A percentile compares a stretch with the other conserved stretches of the same genome.
Conservation (phyloP, 2,329 filamentous ascomycete genomes). For the Endoconidiophora laricicola region DNA sequence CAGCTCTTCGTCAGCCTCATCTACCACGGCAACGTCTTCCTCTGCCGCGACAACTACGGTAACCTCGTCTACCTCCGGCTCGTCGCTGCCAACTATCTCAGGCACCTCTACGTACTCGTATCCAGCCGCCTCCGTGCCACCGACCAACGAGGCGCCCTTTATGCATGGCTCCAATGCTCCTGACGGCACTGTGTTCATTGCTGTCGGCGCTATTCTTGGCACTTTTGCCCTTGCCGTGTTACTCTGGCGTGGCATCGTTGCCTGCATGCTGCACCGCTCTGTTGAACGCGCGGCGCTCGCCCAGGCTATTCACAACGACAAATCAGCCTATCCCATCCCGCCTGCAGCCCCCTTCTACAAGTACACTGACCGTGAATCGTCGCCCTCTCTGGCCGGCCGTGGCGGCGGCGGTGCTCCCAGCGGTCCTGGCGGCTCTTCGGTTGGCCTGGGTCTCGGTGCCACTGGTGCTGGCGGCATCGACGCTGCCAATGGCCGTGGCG, state of each 20-base stretch:
- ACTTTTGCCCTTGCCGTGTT: constrained; percentile 69
- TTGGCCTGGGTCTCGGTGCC: neutral
- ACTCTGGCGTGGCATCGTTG: constrained; percentile 73
- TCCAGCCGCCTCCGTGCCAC: constrained; percentile 61
- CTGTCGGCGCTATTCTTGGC: constrained; percentile 74
- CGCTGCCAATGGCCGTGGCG: constrained; percentile 31
- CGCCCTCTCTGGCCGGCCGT: constrained; percentile 27
- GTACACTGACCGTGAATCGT: constrained; percentile 37
- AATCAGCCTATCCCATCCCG: constrained; percentile 44
- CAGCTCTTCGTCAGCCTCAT: neutral
- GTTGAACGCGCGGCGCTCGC: constrained; percentile 72
- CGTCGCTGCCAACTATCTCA: constrained; percentile 27
- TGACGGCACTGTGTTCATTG: constrained; percentile 92
- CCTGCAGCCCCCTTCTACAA: constrained; percentile 44
- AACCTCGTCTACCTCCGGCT: constrained; percentile 15
- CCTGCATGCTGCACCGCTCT: constrained; percentile 80
- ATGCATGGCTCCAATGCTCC: constrained; percentile 78
- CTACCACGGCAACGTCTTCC: neutral
- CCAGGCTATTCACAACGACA: constrained; percentile 53
- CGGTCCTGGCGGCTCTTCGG: constrained; percentile 15
- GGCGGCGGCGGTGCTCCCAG: constrained; percentile 21
- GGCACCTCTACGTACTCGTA: constrained; percentile 34
- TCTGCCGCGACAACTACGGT: constrained; percentile 14
- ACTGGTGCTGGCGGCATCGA: constrained; percentile 1
- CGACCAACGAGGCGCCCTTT: constrained; percentile 70